Percentiles rank a stretch among this genome's conserved stretches.
Evolutionary conservation across 805 yeast species (phyloP).

Genomic region (Myxozyma vanderwaltii): DNA sequence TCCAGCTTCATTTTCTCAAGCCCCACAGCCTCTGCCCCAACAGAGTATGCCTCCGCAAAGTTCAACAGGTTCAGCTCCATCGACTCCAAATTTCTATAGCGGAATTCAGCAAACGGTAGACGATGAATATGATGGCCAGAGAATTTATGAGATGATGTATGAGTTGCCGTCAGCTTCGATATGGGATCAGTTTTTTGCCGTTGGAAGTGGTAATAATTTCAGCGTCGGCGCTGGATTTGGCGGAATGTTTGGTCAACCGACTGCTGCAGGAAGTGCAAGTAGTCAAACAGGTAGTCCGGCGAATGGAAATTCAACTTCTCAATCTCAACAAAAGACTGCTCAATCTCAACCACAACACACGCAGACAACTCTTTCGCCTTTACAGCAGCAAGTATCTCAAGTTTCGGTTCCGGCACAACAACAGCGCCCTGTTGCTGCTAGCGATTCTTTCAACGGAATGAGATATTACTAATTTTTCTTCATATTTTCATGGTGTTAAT

Average conservation of each 20-base stretch:
- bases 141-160: conserved; percentile 42
- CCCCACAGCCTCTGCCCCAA: conserved; percentile 13
- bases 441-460: neutral
- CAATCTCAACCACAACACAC: neutral
- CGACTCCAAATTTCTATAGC: conserved; percentile 3
- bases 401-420: neutral
- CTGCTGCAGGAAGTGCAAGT: conserved; percentile 1
- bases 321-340: neutral
- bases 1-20: conserved; percentile 7
- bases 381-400: neutral
- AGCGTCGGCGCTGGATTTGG: conserved; percentile 24
- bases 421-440: neutral
- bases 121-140: conserved; percentile 38
- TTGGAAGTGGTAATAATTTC: conserved; percentile 18
- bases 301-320: neutral
- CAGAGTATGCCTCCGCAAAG: conserved; percentile 4
- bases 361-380: neutral
- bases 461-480: neutral
- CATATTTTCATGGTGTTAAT: neutral
- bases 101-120: conserved; percentile 18
- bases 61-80: conserved; percentile 11
- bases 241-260: conserved; percentile 16
- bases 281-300: neutral
- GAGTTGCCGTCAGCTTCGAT: conserved; percentile 42
- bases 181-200: conserved; percentile 44